Conservation (phyloP, 345 rosid genomes). For the Melaleuca quinquenervia region DNA sequence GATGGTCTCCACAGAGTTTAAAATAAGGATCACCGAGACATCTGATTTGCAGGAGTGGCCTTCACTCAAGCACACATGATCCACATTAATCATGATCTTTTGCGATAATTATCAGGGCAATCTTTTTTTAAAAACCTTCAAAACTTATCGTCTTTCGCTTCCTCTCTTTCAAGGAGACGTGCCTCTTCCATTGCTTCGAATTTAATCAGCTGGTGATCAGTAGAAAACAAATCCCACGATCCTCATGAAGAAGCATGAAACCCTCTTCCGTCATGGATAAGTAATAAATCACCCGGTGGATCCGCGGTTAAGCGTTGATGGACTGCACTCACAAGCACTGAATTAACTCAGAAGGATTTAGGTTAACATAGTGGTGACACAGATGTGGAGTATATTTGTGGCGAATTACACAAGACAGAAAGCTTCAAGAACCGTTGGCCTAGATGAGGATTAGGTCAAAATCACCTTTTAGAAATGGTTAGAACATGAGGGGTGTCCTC, state of each 20-base stretch:
- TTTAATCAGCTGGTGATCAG: neutral
- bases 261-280: neutral
- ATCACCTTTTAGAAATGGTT: conserved; percentile 3
- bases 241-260: neutral
- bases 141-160: neutral
- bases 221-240: neutral
- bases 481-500: neutral
- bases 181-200: neutral
- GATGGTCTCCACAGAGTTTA: neutral
- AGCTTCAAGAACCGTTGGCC: neutral
- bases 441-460: conserved; percentile 8
- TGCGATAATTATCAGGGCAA: neutral
- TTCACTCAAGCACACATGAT: neutral
- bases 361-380: neutral
- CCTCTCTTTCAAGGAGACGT: neutral
- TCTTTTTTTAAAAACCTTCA: neutral
- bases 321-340: neutral
- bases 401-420: neutral
- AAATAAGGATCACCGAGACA: neutral
- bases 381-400: neutral
- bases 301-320: neutral
- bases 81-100: neutral
- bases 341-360: neutral
- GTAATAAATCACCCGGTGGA: neutral
- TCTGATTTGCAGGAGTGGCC: neutral